phyloP scores from a whole-genome alignment of 208 protist genomes.

The Leishmania tropica region DNA sequence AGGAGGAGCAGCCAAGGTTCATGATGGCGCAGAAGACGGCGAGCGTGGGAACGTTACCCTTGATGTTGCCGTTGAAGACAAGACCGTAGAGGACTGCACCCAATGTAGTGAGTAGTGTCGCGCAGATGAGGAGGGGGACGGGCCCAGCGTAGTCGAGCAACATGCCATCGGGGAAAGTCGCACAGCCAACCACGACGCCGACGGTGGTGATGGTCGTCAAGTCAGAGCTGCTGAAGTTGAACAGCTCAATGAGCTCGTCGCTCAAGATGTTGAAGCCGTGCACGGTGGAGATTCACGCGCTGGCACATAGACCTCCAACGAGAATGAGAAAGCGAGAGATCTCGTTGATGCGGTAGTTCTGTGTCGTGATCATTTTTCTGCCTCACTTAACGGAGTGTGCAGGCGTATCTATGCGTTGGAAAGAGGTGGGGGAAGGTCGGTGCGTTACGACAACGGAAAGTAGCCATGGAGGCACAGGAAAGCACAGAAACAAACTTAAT shows the following conservation, averaged over 20 bases:
- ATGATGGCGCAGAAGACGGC: constrained; percentile 59
- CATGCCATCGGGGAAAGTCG: constrained; percentile 50
- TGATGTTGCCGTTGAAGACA: constrained; percentile 53
- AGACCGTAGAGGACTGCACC: constrained; percentile 54
- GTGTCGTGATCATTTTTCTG: constrained; percentile 21
- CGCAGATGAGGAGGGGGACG: constrained; percentile 25
- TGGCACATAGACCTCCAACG: constrained; percentile 43
- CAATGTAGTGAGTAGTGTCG: constrained; percentile 20
- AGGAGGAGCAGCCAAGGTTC: constrained; percentile 55
- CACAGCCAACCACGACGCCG: constrained; percentile 44
- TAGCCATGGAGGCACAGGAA: no score
- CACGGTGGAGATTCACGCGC: constrained; percentile 42
- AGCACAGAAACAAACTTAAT: no score
- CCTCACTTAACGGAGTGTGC: not conserved
- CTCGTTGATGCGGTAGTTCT: constrained; percentile 53
- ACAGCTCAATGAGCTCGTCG: constrained; percentile 41
- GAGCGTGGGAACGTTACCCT: constrained; percentile 32
- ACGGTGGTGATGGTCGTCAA: constrained; percentile 58
- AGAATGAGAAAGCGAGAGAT: constrained; percentile 55
- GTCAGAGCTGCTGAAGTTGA: constrained; percentile 38
- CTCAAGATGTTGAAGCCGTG: constrained; percentile 75
- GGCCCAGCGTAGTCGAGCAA: constrained; percentile 67
- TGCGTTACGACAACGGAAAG: not conserved
- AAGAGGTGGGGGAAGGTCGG: not conserved
- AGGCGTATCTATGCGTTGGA: no score